Evolutionary conservation across 768 basidiomycete genomes (phyloP).

Genomic region (Serendipita sp.): DNA sequence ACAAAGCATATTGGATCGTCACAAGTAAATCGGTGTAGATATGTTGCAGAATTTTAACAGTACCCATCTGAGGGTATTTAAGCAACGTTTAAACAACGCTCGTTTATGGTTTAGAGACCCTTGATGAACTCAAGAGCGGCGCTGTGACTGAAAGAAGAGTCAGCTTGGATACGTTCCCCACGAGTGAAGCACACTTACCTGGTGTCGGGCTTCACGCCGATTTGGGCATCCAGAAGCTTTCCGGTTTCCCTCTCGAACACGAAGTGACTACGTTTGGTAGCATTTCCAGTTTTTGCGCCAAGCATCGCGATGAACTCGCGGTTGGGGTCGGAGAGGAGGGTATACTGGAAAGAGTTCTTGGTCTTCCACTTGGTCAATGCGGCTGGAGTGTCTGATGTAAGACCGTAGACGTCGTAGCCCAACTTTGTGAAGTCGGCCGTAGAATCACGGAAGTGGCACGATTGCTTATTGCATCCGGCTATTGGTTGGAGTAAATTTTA

Average conservation of each 20-base stretch:
- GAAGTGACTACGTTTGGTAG: slow-evolving; percentile 85
- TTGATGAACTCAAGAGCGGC: not conserved
- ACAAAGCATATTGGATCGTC: not conserved
- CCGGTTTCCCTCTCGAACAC: slow-evolving; percentile 77
- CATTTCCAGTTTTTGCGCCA: slow-evolving; percentile 63
- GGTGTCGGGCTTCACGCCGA: slow-evolving; percentile 75
- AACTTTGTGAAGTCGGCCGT: slow-evolving; percentile 57
- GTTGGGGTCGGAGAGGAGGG: slow-evolving; percentile 80
- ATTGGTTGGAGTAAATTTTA: not conserved
- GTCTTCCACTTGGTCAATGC: slow-evolving; percentile 76
- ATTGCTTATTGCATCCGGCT: slow-evolving; percentile 88
- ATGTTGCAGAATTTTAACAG: no score
- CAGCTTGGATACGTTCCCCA: not conserved
- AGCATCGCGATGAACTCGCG: slow-evolving; percentile 60
- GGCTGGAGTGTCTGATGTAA: slow-evolving; percentile 60
- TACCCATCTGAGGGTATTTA: no score
- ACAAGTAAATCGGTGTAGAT: no score
- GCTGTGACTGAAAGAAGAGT: not conserved
- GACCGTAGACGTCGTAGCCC: slow-evolving; percentile 64
- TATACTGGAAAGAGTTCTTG: slow-evolving; percentile 78
- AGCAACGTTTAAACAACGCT: no score
- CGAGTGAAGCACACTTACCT: slow-evolving; percentile 36
- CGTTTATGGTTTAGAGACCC: not conserved
- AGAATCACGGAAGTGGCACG: slow-evolving; percentile 78
- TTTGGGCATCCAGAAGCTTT: slow-evolving; percentile 66